These are phyloP conservation scores for Penicillium brasilianum DNA, from an alignment of 2,329 filamentous ascomycete genomes.

Conservation along the genomic window DNA sequence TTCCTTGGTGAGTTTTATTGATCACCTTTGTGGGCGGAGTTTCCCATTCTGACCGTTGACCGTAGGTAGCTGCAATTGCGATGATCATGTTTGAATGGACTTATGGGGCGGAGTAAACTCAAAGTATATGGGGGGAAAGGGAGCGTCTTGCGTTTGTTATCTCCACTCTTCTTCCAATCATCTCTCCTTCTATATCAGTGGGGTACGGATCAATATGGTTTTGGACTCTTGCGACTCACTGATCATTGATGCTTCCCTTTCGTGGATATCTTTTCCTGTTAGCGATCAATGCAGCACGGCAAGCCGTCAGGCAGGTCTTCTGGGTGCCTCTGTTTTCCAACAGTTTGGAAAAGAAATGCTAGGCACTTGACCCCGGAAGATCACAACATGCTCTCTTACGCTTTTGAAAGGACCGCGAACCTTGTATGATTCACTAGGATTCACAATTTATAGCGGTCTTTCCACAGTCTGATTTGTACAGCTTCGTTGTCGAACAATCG, in stretches of 20 bases:
- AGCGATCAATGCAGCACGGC: neutral
- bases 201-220: neutral
- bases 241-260: neutral
- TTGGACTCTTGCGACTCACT: neutral
- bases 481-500: neutral
- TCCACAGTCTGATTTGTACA: neutral
- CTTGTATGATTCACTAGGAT: no score
- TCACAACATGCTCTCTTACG: neutral
- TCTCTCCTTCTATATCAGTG: neutral
- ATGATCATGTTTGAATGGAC: slow-evolving; percentile 19
- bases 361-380: no score
- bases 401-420: neutral
- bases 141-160: neutral
- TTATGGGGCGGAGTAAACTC: slow-evolving; percentile 12
- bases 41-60: neutral
- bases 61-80: slow-evolving; percentile 16
- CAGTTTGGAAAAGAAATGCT: neutral
- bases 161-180: neutral
- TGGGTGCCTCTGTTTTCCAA: no score
- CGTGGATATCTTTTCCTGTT: neutral
- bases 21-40: slow-evolving; percentile 15
- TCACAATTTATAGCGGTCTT: neutral
- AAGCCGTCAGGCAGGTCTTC: neutral
- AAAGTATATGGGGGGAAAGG: neutral
- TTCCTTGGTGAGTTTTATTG: slow-evolving; percentile 26